These are phyloP conservation scores for Escovopsis sp. DNA, from an alignment of 2,329 filamentous ascomycete genomes.

Conservation along the genomic window DNA sequence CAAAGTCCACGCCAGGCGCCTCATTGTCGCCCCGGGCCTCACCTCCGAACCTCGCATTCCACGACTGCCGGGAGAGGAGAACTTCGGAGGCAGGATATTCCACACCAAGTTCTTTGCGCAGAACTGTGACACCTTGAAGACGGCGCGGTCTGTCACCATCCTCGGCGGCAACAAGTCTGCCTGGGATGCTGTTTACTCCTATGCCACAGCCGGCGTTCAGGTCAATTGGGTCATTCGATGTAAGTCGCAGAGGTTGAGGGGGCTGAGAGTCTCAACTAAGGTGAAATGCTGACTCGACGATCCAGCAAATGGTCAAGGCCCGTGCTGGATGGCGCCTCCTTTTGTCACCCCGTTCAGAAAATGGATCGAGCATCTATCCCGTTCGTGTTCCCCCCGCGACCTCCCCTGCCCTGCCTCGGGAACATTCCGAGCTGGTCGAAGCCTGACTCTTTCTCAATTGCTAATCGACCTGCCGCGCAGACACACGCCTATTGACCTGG, in stretches of 20 bases:
- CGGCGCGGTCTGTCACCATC: conserved; percentile 33
- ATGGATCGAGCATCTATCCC: conserved; percentile 53
- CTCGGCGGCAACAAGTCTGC: conserved; percentile 51
- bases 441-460: background rate
- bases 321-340: conserved; percentile 41
- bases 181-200: conserved; percentile 50
- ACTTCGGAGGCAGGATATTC: conserved; percentile 32
- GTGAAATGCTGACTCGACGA: background rate
- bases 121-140: conserved; percentile 24
- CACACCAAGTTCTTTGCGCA: conserved; percentile 32
- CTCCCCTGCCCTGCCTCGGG: no score
- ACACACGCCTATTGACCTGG: conserved; percentile 55
- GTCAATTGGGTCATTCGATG: conserved; percentile 47
- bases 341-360: conserved; percentile 54
- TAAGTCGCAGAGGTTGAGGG: conserved; percentile 8
- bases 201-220: conserved; percentile 37
- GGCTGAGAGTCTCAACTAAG: background rate
- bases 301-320: conserved; percentile 36
- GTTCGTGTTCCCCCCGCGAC: conserved; percentile 15
- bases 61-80: conserved; percentile 28
- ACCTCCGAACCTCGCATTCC: conserved; percentile 35
- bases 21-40: conserved; percentile 41
- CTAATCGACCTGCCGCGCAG: conserved; percentile 11
- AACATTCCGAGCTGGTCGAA: background rate
- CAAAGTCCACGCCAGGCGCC: conserved; percentile 26